Percentiles rank a stretch among this genome's conserved stretches.
Evolutionary conservation across 1,139 yeast species (phyloP).

Genomic region (Taphrina wiesneri): DNA sequence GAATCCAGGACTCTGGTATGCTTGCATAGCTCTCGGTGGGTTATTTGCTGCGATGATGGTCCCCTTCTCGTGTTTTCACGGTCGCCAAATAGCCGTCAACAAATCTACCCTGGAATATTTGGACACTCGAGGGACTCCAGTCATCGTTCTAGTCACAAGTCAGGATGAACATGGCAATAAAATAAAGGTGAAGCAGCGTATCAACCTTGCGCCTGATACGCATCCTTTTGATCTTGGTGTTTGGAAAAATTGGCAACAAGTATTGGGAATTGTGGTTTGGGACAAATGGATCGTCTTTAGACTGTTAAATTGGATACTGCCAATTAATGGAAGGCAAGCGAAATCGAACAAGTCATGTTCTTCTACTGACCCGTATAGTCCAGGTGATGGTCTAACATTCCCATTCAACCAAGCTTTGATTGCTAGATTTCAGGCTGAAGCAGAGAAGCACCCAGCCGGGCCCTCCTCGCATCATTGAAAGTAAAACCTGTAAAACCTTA

Average conservation of each 20-base stretch:
- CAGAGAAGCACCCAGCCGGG: background rate
- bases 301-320: slow-evolving; percentile 46
- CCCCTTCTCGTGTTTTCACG: slow-evolving; percentile 44
- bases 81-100: slow-evolving; percentile 21
- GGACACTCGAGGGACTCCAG: slow-evolving; percentile 6
- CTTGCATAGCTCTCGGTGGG: slow-evolving; percentile 30
- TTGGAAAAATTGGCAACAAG: slow-evolving; percentile 43
- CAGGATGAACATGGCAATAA: background rate
- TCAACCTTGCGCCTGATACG: slow-evolving; percentile 38
- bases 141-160: background rate
- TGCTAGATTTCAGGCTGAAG: background rate
- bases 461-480: background rate
- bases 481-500: background rate
- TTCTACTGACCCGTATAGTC: slow-evolving; percentile 17
- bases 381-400: slow-evolving; percentile 33
- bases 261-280: slow-evolving; percentile 45
- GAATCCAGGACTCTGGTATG: slow-evolving; percentile 26
- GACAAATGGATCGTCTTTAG: slow-evolving; percentile 39
- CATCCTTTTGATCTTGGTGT: slow-evolving; percentile 44
- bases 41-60: slow-evolving; percentile 40
- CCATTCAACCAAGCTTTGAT: slow-evolving; percentile 20
- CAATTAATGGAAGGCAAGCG: slow-evolving; percentile 52
- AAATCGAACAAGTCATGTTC: background rate
- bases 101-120: slow-evolving; percentile 19
- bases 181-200: background rate